A percentile compares a stretch with the other conserved stretches of the same genome.
phyloP scores from a whole-genome alignment of 2,329 filamentous ascomycete species.

The Alternaria ethzedia region DNA sequence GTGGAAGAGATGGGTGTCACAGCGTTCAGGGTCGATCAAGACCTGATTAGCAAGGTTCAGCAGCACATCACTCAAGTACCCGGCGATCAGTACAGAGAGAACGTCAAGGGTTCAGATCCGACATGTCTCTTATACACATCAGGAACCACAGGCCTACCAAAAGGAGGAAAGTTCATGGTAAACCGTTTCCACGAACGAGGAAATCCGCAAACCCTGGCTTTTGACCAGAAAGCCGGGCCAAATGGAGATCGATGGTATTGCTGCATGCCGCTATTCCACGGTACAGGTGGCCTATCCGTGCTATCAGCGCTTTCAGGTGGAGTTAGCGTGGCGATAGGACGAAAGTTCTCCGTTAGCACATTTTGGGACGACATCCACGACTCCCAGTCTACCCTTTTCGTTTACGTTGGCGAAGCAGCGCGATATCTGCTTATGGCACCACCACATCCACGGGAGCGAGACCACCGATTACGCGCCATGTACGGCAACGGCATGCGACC shows the following conservation, averaged over 20 bases:
- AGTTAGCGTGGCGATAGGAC: conserved; percentile 64
- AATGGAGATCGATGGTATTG: conserved; percentile 70
- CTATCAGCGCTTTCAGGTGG: conserved; percentile 55
- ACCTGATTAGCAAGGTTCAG: conserved; percentile 28
- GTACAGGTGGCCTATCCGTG: conserved; percentile 68
- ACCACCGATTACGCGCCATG: conserved; percentile 65
- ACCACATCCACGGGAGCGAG: conserved; percentile 63
- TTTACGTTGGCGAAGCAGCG: conserved; percentile 79
- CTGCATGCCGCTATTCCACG: conserved; percentile 79
- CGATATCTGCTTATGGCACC: conserved; percentile 74
- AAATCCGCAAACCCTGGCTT: conserved; percentile 40
- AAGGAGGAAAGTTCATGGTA: conserved; percentile 50
- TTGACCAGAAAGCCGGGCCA: conserved; percentile 45
- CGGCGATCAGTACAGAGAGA: conserved; percentile 60
- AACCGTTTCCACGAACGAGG: conserved; percentile 42
- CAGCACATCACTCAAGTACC: conserved; percentile 47
- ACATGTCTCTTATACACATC: conserved; percentile 73
- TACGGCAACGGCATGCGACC: conserved; percentile 71
- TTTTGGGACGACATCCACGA: conserved; percentile 77
- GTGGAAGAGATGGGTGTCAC: conserved; percentile 30
- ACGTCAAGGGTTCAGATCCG: conserved; percentile 60
- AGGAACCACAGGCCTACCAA: conserved; percentile 76
- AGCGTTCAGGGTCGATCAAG: conserved; percentile 23
- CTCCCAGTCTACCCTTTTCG: conserved; percentile 70
- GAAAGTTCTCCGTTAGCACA: conserved; percentile 68